A percentile compares a stretch with the other conserved stretches of the same genome.
Conservation (phyloP, 768 basidiomycete genomes). For the Mycena maculata region DNA sequence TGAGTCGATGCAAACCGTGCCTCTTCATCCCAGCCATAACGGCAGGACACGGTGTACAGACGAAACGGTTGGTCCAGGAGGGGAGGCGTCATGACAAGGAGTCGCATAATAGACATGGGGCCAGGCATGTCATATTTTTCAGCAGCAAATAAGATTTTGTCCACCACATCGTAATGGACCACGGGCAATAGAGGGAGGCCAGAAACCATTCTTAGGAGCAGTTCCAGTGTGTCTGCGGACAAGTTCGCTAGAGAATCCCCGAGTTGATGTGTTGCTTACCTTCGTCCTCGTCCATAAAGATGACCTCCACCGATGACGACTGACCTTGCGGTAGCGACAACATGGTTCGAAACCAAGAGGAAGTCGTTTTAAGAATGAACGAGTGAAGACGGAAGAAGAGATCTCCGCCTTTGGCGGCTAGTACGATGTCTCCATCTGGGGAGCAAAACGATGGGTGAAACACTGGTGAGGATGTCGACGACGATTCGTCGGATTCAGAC, state of each 20-base stretch:
- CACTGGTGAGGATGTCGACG: background rate
- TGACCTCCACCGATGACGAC: conserved; percentile 42
- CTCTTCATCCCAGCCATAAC: conserved; percentile 70
- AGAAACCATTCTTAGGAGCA: conserved; percentile 69
- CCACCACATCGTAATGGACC: conserved; percentile 60
- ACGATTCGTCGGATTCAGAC: conserved; percentile 28
- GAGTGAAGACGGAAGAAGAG: conserved; percentile 69
- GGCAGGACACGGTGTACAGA: conserved; percentile 65
- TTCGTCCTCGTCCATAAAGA: conserved; percentile 68
- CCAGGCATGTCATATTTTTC: conserved; percentile 82
- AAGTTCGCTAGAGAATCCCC: background rate
- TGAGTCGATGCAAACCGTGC: conserved; percentile 63
- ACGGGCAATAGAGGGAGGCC: conserved; percentile 59
- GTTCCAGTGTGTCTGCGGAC: conserved; percentile 58
- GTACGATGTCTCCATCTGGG: conserved; percentile 65
- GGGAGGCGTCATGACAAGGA: conserved; percentile 64
- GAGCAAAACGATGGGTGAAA: conserved; percentile 64
- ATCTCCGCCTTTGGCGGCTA: conserved; percentile 62
- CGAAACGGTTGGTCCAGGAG: conserved; percentile 63
- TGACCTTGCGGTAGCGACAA: conserved; percentile 64
- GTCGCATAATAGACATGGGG: conserved; percentile 68
- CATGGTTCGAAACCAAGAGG: conserved; percentile 73
- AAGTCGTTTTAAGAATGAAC: conserved; percentile 70
- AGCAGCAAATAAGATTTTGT: conserved; percentile 68
- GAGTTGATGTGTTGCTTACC: background rate